Conservation (phyloP, 495 filamentous ascomycete species). For the Aspergillus campestris region DNA sequence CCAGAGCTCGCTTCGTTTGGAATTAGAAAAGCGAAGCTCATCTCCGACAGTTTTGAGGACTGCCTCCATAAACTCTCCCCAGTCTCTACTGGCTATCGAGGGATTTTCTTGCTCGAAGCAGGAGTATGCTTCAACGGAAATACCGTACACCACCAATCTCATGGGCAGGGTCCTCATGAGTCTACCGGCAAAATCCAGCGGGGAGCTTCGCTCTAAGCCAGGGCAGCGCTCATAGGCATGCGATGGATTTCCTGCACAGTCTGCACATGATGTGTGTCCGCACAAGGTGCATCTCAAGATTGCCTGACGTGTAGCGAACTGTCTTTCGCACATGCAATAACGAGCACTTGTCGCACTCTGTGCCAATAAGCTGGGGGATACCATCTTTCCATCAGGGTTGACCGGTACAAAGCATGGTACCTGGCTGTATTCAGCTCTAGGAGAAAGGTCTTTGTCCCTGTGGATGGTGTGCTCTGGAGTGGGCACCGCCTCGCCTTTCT, state of each 20-base stretch:
- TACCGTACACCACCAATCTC: slow-evolving; percentile 29
- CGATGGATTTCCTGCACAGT: slow-evolving; percentile 47
- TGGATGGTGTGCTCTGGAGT: neutral
- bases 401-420: slow-evolving; percentile 5
- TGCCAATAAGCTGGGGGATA: slow-evolving; percentile 5
- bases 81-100: slow-evolving; percentile 9
- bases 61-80: slow-evolving; percentile 29
- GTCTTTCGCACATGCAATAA: slow-evolving; percentile 52
- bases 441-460: slow-evolving; percentile 4
- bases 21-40: slow-evolving; percentile 36
- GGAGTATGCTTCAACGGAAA: slow-evolving; percentile 21
- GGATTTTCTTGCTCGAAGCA: slow-evolving; percentile 6
- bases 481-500: slow-evolving; percentile 5
- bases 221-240: slow-evolving; percentile 37
- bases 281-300: slow-evolving; percentile 47
- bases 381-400: neutral
- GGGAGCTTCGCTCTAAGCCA: slow-evolving; percentile 24
- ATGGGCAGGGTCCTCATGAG: slow-evolving; percentile 41
- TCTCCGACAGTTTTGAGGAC: slow-evolving; percentile 25
- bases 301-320: slow-evolving; percentile 21
- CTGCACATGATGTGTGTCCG: slow-evolving; percentile 45
- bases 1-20: slow-evolving; percentile 45
- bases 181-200: slow-evolving; percentile 40
- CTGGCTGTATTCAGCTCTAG: slow-evolving; percentile 1
- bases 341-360: slow-evolving; percentile 30